Conservation (phyloP, 2,329 filamentous ascomycete species). For the Clonostachys chloroleuca region DNA sequence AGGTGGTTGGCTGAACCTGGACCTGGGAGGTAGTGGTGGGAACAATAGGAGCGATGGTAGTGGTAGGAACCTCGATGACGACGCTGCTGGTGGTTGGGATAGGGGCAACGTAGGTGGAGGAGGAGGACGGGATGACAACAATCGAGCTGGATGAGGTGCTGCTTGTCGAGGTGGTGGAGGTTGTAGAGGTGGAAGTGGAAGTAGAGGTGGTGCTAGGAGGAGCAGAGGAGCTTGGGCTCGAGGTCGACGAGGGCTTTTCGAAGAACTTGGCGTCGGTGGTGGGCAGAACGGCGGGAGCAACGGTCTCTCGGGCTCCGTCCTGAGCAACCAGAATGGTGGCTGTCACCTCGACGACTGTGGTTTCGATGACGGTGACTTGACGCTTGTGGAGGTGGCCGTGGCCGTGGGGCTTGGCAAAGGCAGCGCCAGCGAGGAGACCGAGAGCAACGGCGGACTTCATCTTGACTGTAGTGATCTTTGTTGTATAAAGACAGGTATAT, state of each 20-base stretch:
- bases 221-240: constrained; percentile 5
- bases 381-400: constrained; percentile 29
- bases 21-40: constrained; percentile 1
- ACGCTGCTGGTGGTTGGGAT: too few relatives aligned
- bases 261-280: constrained; percentile 30
- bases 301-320: constrained; percentile 17
- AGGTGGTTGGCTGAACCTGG: too few relatives aligned
- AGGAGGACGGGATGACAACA: too few relatives aligned
- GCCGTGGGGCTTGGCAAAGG: constrained; percentile 45
- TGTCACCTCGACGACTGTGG: constrained; percentile 46
- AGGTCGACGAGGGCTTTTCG: constrained; percentile 13
- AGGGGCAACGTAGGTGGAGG: constrained; percentile 7
- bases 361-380: constrained; percentile 38
- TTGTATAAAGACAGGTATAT: too few relatives aligned
- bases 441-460: constrained; percentile 33
- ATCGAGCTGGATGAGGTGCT: too few relatives aligned
- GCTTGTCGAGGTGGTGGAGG: background rate
- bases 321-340: constrained; percentile 29
- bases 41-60: constrained; percentile 7
- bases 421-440: constrained; percentile 28
- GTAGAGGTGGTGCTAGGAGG: background rate
- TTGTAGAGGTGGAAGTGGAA: background rate
- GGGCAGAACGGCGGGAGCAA: constrained; percentile 43
- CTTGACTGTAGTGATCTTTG: too few relatives aligned
- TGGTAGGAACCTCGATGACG: constrained; percentile 3